Percentiles rank a stretch among this genome's conserved stretches.
These are phyloP conservation scores for Emergomyces africanus DNA, from an alignment of 2,329 filamentous ascomycete species.

Conservation along the genomic window DNA sequence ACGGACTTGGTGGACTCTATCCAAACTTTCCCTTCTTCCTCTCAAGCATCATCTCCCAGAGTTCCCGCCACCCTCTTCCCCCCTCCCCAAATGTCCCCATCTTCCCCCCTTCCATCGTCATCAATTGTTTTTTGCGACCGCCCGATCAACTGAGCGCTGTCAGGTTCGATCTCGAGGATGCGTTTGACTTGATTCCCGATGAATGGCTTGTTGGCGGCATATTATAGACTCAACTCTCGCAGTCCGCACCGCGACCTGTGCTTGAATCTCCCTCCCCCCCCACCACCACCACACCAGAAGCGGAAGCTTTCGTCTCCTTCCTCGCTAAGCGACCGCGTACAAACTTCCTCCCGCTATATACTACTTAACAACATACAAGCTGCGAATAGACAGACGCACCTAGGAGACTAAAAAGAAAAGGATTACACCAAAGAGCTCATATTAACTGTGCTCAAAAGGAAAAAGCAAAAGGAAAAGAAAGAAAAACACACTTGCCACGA, in stretches of 20 bases:
- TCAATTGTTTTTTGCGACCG: conserved; percentile 1
- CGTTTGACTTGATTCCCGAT: not conserved
- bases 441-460: not conserved
- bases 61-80: not conserved
- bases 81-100: not conserved
- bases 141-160: not conserved
- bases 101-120: not conserved
- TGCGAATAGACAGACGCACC: not conserved
- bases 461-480: not conserved
- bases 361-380: not conserved
- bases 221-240: not conserved
- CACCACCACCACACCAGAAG: too few species aligned
- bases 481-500: not conserved
- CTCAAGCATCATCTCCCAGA: not conserved
- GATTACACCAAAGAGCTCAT: not conserved
- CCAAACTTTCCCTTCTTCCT: not conserved
- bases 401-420: not conserved
- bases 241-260: not conserved
- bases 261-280: not conserved
- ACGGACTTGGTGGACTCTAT: not conserved
- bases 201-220: conserved; percentile 1
- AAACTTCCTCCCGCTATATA: not conserved
- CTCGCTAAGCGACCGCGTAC: not conserved
- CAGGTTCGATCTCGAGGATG: conserved; percentile 1
- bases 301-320: not conserved